Conservation (phyloP, 768 basidiomycete genomes). For the Russula sp. region DNA sequence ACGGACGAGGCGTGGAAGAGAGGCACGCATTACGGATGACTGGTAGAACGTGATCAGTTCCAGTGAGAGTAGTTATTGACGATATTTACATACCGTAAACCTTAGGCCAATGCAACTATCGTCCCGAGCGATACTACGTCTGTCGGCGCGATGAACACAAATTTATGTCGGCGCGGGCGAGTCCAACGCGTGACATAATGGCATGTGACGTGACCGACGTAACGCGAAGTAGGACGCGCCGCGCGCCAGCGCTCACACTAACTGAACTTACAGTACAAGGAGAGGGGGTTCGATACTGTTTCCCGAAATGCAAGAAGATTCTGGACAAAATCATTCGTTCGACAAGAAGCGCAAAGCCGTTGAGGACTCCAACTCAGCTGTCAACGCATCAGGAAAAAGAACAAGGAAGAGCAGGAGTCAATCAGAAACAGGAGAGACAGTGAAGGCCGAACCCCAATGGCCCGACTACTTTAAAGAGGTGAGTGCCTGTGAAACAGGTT, state of each 20-base stretch:
- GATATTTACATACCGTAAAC: constrained; percentile 4
- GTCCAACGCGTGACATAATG: neutral
- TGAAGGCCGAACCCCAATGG: constrained; percentile 42
- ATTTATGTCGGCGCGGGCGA: neutral
- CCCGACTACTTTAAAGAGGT: constrained; percentile 62
- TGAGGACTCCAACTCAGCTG: neutral
- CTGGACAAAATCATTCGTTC: neutral
- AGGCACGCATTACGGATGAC: constrained; percentile 35
- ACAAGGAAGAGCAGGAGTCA: neutral
- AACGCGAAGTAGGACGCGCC: neutral
- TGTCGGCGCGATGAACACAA: too few relatives aligned
- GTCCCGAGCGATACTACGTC: neutral
- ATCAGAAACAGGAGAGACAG: neutral
- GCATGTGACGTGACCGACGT: neutral
- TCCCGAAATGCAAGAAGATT: constrained; percentile 9
- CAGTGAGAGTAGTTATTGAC: neutral
- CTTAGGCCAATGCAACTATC: neutral
- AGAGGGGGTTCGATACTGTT: neutral
- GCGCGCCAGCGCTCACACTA: too few relatives aligned
- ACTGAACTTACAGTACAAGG: neutral
- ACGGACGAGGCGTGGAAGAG: constrained; percentile 39
- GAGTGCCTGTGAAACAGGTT: constrained; percentile 32
- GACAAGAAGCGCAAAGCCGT: constrained; percentile 7
- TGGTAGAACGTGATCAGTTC: neutral
- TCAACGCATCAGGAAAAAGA: neutral